Base-by-base conservation (phyloP, 805 yeast species). In the Nakazawaea laoshanensis region DNA sequence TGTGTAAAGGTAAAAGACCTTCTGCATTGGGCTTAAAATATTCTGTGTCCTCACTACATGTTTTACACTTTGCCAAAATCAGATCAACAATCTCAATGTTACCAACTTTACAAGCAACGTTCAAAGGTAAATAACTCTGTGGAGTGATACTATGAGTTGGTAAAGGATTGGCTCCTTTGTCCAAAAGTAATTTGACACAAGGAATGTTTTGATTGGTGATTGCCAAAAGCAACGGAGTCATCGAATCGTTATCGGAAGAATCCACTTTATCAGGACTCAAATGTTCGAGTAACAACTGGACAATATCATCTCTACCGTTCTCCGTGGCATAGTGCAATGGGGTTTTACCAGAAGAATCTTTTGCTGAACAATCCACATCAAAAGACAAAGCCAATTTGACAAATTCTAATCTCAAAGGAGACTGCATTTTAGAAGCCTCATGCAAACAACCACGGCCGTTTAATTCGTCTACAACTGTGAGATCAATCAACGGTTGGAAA, bases 251-350 rank as follows among this genome's bases (percentile, higher is more conserved):
- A 48, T 83, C 92, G 37, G 76, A 53, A 17, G 62, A 60, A 47
- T 73, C 77, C 4, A 72, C 45, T 3, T 46, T 44, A 19, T 43
- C 48, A 4, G 63, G 15, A 8, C 30, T n/a, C 5, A 59, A 43
- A 5, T 49, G 36, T n/a, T 61, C 47, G 21, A 70, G 44, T 3
- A 68, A 45, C 4, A 44, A 39, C 16, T 45, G 42, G 12, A 70
- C 57, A 16, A 70, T 48, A 24, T 65, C 70, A 21, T 55, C 46
- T 39, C 71, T 61, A 0, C 77, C 78, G 32, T 61, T 46, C 39
- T 73, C 78, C 3, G 94, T 70, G 4, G 95, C 94, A 50, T 87
- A 86, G 54, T 89, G 97, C 12, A 92, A 58, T 15, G 96, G 88
- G 2, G 80, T 76, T 42, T 89, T 68, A 3, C 94, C 94, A 43